Base-by-base conservation (phyloP, 1,284 basidiomycete genomes). In the Sanghuangporus baumii region DNA sequence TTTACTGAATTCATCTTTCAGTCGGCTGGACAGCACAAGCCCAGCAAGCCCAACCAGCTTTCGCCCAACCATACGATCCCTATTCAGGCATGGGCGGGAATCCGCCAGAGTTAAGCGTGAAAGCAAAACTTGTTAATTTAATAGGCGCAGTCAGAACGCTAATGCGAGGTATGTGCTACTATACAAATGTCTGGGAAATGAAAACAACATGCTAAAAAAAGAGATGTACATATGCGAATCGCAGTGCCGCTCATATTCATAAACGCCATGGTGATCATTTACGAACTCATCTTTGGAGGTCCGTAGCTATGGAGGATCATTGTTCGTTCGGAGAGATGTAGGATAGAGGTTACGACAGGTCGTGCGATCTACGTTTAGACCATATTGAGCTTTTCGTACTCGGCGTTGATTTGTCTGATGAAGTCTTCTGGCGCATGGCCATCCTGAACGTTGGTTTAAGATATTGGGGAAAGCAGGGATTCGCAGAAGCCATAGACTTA, bases 61-160 rank as follows among this genome's bases (percentile, higher is more conserved):
- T 84, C 71, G 79, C 85, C 38, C 86, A 88, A 66, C 72, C 80
- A 50, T 89, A 89, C 70, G 89, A 91, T 68, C 86, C 68, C 18
- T 66, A 87, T 69, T 74, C 78, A 59, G 81, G 81, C 37, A 86
- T 83, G 64, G 80, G 81, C 23, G 76, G 71, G 60, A 78, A 73
- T 67, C 64, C 37, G 64, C 76, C 71, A 71, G 92, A 93, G 36
- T 76, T 84, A 63, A 82, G 89, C 46, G 79, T 98, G 67, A 98
- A 98, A 78, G 85, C 85, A 61, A 87, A 93, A 70, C 74, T 97
- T 56, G 87, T 98, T 72, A 93, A 94, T 75, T 82, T 98, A 69
- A 98, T 98, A 67, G 85, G 89, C 67, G 96, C 96, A 34, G 94
- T 98, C 63, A 81, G 96, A 74, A 98, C 94, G 60, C 80, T 98